Evolutionary conservation across 805 yeast genomes (phyloP).

Genomic region (Hyphopichia homilentoma): DNA sequence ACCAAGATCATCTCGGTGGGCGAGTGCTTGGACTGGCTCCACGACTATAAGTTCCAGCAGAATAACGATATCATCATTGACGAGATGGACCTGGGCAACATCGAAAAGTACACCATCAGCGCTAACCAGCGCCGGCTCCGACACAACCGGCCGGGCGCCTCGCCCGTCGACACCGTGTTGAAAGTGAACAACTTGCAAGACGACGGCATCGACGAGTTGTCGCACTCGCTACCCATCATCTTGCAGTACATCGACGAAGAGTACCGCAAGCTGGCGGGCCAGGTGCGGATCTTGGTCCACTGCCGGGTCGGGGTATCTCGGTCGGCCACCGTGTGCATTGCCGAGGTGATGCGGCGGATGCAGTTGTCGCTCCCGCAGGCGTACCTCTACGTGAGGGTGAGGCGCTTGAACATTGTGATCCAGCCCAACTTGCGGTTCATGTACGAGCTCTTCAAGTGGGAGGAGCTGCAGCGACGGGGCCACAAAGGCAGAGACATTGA

Average conservation of each 20-base stretch:
- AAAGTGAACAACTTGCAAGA: slow-evolving; percentile 75
- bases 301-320: slow-evolving; percentile 96
- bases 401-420: slow-evolving; percentile 86
- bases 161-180: slow-evolving; percentile 47
- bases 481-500: slow-evolving; percentile 57
- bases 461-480: slow-evolving; percentile 21
- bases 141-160: slow-evolving; percentile 5
- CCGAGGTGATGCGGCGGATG: slow-evolving; percentile 84
- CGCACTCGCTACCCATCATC: slow-evolving; percentile 58
- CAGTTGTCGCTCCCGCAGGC: slow-evolving; percentile 70
- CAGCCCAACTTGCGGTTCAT: slow-evolving; percentile 91
- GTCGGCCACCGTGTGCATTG: slow-evolving; percentile 93
- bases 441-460: slow-evolving; percentile 75
- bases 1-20: slow-evolving; percentile 82
- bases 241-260: slow-evolving; percentile 57
- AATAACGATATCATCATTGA: slow-evolving; percentile 20
- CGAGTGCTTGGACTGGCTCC: slow-evolving; percentile 66
- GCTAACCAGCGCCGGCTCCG: too few relatives aligned
- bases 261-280: slow-evolving; percentile 18
- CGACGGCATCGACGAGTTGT: slow-evolving; percentile 82
- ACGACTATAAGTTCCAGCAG: slow-evolving; percentile 24
- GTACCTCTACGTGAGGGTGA: slow-evolving; percentile 81
- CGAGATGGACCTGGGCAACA: slow-evolving; percentile 24
- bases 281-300: slow-evolving; percentile 59
- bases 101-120: slow-evolving; percentile 25